Percentiles rank a stretch among this genome's conserved stretches.
These are phyloP conservation scores for Hirschfeldia incana DNA, from an alignment of 345 rosid species.

Conservation along the genomic window DNA sequence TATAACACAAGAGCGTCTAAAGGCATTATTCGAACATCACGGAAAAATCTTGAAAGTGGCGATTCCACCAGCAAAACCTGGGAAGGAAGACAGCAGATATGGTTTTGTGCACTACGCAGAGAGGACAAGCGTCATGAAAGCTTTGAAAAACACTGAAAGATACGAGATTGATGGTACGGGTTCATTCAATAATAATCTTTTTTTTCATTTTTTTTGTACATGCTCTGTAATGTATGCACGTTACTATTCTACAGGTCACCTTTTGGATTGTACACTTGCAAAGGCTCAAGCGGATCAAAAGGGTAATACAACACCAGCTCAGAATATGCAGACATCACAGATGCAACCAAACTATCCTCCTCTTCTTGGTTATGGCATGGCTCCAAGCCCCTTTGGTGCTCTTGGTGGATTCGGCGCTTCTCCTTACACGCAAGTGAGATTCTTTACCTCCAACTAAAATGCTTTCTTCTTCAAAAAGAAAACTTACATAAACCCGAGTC, in stretches of 20 bases:
- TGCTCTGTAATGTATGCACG: background rate
- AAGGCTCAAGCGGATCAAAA: slow-evolving; percentile 91
- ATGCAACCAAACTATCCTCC: slow-evolving; percentile 72
- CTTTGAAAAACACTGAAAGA: slow-evolving; percentile 76
- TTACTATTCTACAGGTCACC: slow-evolving; percentile 55
- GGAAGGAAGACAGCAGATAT: slow-evolving; percentile 78
- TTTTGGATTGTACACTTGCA: slow-evolving; percentile 87
- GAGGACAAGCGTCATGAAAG: slow-evolving; percentile 85
- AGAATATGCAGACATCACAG: slow-evolving; percentile 56
- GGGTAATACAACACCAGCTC: slow-evolving; percentile 41
- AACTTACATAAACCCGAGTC: no score
- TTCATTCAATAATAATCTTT: background rate
- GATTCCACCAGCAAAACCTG: slow-evolving; percentile 81
- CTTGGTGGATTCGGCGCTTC: slow-evolving; percentile 69
- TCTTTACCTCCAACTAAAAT: background rate
- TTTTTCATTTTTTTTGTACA: background rate
- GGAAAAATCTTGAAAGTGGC: slow-evolving; percentile 81
- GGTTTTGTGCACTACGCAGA: slow-evolving; percentile 92
- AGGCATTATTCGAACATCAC: slow-evolving; percentile 71
- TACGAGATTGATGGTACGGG: slow-evolving; percentile 80
- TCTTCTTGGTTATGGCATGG: slow-evolving; percentile 64
- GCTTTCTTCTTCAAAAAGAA: background rate
- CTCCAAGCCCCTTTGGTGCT: slow-evolving; percentile 63
- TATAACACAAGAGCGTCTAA: slow-evolving; percentile 68
- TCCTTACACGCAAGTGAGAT: slow-evolving; percentile 72